Conservation (phyloP, 2,329 filamentous ascomycete genomes). For the Orbilia brochopaga region DNA sequence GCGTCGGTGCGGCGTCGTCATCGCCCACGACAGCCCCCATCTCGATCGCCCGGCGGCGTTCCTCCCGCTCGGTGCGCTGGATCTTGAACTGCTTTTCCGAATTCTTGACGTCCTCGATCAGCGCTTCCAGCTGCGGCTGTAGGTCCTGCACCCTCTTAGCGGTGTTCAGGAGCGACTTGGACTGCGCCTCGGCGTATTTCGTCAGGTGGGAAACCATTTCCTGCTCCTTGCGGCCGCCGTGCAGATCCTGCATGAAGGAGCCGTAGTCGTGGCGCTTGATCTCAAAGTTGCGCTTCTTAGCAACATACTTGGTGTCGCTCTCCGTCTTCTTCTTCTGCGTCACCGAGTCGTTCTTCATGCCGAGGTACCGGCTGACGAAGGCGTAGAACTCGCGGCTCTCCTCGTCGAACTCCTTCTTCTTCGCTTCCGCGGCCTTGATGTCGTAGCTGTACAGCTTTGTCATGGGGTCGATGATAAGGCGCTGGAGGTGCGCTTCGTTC, state of each 20-base stretch:
- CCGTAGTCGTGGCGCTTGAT: constrained; percentile 98
- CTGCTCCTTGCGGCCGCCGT: constrained; percentile 97
- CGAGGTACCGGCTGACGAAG: constrained; percentile 93
- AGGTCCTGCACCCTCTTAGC: constrained; percentile 86
- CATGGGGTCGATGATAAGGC: constrained; percentile 91
- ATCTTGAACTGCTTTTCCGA: constrained; percentile 97
- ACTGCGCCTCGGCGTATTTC: constrained; percentile 89
- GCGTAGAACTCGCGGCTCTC: constrained; percentile 98
- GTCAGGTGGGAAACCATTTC: constrained; percentile 94
- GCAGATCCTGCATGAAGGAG: constrained; percentile 98
- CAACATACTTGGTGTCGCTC: constrained; percentile 95
- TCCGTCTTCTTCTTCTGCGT: constrained; percentile 97
- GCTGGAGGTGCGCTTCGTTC: constrained; percentile 83
- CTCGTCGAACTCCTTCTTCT: constrained; percentile 97
- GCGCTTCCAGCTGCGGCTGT: constrained; percentile 85
- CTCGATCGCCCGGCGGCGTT: constrained; percentile 87
- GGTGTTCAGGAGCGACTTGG: constrained; percentile 78
- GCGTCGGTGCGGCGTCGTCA: constrained; percentile 65
- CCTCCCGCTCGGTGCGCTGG: constrained; percentile 90
- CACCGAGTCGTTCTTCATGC: constrained; percentile 89
- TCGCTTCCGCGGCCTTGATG: constrained; percentile 95
- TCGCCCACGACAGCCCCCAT: constrained; percentile 78
- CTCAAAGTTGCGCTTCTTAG: constrained; percentile 91
- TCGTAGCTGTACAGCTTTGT: constrained; percentile 90
- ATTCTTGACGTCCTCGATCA: constrained; percentile 85